Percentiles rank a stretch among this genome's conserved stretches.
Evolutionary conservation across 257 asterid species (phyloP).

Genomic region (Petunia secreta): DNA sequence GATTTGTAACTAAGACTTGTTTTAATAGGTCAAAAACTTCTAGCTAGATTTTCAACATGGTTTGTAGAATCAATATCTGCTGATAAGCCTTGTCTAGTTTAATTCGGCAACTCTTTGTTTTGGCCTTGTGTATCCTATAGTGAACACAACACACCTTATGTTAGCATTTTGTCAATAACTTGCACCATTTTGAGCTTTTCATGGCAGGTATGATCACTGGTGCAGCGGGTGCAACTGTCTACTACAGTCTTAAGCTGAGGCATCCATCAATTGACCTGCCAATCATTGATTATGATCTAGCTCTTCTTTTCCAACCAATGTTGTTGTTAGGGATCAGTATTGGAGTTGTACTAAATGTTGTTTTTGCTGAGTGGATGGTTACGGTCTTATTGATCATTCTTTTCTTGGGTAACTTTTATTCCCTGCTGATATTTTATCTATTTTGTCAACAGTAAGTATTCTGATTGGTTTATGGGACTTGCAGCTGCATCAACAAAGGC

Average conservation of each 20-base stretch:
- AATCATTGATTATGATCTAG: slow-evolving; percentile 62
- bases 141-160: not conserved
- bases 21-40: not conserved
- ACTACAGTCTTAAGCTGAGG: slow-evolving; percentile 56
- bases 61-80: not conserved
- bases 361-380: slow-evolving; percentile 71
- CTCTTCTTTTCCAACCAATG: slow-evolving; percentile 72
- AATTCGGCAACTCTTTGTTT: not conserved
- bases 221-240: slow-evolving; percentile 61
- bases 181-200: slow-evolving; percentile 10
- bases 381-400: slow-evolving; percentile 56
- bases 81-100: not conserved
- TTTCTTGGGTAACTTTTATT: slow-evolving; percentile 49
- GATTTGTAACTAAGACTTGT: not conserved
- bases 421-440: not conserved
- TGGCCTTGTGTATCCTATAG: not conserved
- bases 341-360: slow-evolving; percentile 61
- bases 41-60: not conserved
- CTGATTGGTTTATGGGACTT: slow-evolving; percentile 13
- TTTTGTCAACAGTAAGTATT: slow-evolving; percentile 21
- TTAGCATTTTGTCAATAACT: not conserved
- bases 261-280: slow-evolving; percentile 65
- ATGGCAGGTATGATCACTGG: slow-evolving; percentile 64
- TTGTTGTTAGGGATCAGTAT: slow-evolving; percentile 62
- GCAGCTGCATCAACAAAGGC: slow-evolving; percentile 62